A percentile compares a stretch with the other conserved stretches of the same genome.
Evolutionary conservation across 306 rosid species (phyloP).

Genomic region (Rosa lucieae): DNA sequence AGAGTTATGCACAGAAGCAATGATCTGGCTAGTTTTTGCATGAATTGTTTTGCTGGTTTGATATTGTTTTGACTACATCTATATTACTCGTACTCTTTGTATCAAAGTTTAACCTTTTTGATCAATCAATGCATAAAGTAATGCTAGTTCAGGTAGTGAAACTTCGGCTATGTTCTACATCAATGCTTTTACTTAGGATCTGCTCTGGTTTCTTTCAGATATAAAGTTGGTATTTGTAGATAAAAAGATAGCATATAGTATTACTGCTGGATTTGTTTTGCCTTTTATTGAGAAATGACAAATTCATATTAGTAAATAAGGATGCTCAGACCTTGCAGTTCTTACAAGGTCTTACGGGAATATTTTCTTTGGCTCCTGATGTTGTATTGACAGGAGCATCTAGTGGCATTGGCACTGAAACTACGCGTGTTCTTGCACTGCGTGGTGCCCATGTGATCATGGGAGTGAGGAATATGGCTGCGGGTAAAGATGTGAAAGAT

Average conservation of each 20-base stretch:
- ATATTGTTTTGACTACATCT: neutral
- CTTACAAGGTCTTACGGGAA: neutral
- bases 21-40: neutral
- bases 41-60: neutral
- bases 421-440: conserved; percentile 77
- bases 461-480: conserved; percentile 65
- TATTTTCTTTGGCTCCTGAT: conserved; percentile 18
- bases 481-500: conserved; percentile 51
- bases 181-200: neutral
- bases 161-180: neutral
- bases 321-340: neutral
- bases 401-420: conserved; percentile 82
- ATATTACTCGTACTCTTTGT: neutral
- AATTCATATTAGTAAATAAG: neutral
- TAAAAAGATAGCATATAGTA: neutral
- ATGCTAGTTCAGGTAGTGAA: conserved; percentile 3
- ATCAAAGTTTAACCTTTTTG: neutral
- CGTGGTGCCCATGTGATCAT: conserved; percentile 83
- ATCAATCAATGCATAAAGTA: neutral
- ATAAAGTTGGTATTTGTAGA: neutral
- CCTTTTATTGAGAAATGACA: neutral
- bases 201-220: neutral
- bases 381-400: conserved; percentile 62
- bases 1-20: neutral
- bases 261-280: neutral